These are phyloP conservation scores for Lachancea nothofagi DNA, from an alignment of 805 yeast species.

Conservation along the genomic window DNA sequence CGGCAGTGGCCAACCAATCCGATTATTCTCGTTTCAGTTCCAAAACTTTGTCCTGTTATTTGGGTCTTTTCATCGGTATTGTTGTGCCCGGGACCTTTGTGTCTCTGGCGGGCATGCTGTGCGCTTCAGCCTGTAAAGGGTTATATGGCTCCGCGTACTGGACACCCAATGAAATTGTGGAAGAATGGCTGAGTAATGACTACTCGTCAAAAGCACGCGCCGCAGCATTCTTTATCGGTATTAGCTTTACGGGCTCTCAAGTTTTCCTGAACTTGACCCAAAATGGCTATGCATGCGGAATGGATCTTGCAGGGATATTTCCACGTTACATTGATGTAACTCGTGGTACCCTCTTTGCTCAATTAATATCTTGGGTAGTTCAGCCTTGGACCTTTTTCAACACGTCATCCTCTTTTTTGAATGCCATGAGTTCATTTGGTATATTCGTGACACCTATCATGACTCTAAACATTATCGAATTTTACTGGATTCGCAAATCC, in stretches of 20 bases:
- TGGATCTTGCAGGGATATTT: slow-evolving; percentile 35
- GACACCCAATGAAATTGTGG: slow-evolving; percentile 36
- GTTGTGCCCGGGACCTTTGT: slow-evolving; percentile 36
- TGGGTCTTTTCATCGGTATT: slow-evolving; percentile 33
- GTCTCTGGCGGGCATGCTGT: slow-evolving; percentile 37
- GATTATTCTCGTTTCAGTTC: slow-evolving; percentile 39
- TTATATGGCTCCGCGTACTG: slow-evolving; percentile 36
- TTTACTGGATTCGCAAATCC: slow-evolving; percentile 30
- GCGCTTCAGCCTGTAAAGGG: slow-evolving; percentile 34
- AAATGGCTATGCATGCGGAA: slow-evolving; percentile 38
- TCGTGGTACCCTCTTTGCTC: slow-evolving; percentile 35
- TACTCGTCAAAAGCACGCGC: slow-evolving; percentile 36
- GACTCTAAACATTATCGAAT: slow-evolving; percentile 35
- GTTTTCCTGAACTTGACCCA: slow-evolving; percentile 34
- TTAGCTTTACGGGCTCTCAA: slow-evolving; percentile 35
- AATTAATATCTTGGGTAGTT: slow-evolving; percentile 35
- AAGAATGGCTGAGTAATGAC: slow-evolving; percentile 36
- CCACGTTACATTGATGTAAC: slow-evolving; percentile 33
- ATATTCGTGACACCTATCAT: slow-evolving; percentile 36
- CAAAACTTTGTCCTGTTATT: slow-evolving; percentile 22
- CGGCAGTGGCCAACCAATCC: slow-evolving; percentile 37
- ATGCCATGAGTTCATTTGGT: slow-evolving; percentile 38
- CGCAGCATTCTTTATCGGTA: slow-evolving; percentile 38
- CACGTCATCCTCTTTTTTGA: slow-evolving; percentile 33
- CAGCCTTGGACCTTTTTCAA: slow-evolving; percentile 39